Evolutionary conservation across 2,329 filamentous ascomycete genomes (phyloP).

Genomic region (Calonectria leucothoes): DNA sequence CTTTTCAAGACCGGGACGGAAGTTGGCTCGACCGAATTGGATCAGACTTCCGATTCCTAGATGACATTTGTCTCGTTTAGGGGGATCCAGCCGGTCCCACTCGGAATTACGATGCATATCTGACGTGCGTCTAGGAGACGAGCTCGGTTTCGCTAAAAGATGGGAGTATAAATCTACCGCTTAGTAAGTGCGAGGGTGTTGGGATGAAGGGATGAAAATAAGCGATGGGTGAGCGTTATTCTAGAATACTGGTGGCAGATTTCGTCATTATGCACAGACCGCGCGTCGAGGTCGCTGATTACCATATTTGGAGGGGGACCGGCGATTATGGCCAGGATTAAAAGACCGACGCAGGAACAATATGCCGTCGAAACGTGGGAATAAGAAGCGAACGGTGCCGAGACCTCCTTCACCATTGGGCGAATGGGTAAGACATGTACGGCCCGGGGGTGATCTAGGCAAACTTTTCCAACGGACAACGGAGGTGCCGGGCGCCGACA

Average conservation of each 20-base stretch:
- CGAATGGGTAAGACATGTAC: not conserved
- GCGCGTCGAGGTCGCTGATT: not conserved
- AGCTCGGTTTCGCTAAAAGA: not conserved
- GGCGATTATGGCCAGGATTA: not conserved
- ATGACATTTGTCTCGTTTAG: not conserved
- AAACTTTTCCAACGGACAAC: conserved; percentile 1
- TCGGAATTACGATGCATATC: not conserved
- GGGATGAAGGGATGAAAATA: not conserved
- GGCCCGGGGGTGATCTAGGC: not conserved
- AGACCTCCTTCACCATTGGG: not conserved
- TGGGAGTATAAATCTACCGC: not conserved
- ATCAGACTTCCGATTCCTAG: not conserved
- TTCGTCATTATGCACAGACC: conserved; percentile 6
- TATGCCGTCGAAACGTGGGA: not conserved
- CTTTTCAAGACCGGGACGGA: not conserved
- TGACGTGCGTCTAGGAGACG: not conserved
- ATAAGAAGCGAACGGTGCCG: not conserved
- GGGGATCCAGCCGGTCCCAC: conserved; percentile 10
- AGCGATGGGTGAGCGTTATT: not conserved
- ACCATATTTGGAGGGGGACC: not conserved
- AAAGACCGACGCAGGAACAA: not conserved
- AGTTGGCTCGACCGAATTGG: conserved; percentile 9
- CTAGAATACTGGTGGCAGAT: not conserved
- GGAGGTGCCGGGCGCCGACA: not conserved
- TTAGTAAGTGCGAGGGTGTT: not conserved